Conservation (phyloP, 73 alveolate genomes). For the Effrenium voratum region DNA sequence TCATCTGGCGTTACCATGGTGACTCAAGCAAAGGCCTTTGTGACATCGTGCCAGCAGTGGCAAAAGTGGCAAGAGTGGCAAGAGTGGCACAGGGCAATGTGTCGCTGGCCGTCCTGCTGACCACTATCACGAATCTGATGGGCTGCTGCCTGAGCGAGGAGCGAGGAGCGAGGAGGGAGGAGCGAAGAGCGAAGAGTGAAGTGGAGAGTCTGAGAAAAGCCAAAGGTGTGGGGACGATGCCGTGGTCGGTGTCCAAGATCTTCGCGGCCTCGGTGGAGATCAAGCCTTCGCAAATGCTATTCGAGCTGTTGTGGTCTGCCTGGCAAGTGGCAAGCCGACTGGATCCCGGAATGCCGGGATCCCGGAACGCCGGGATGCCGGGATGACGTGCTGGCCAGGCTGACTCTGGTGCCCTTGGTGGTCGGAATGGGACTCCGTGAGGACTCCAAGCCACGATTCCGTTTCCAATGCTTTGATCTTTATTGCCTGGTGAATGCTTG, state of each 20-base stretch:
- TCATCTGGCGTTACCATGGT: slow-evolving; percentile 92
- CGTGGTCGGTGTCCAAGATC: slow-evolving; percentile 89
- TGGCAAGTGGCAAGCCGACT: too few relatives aligned
- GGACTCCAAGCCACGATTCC: too few relatives aligned
- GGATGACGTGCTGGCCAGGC: slow-evolving; percentile 35
- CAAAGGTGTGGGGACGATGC: slow-evolving; percentile 86
- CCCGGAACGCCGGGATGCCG: too few relatives aligned
- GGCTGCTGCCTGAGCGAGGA: too few relatives aligned
- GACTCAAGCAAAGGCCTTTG: slow-evolving; percentile 92
- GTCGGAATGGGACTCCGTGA: slow-evolving; percentile 83
- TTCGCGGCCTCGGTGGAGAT: slow-evolving; percentile 79
- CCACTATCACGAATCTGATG: slow-evolving; percentile 81
- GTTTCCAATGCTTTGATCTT: too few relatives aligned
- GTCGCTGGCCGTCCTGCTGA: slow-evolving; percentile 83
- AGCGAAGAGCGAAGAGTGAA: too few relatives aligned
- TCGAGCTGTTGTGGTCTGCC: slow-evolving; percentile 60
- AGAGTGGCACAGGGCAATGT: slow-evolving; percentile 44
- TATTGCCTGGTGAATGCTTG: too few relatives aligned
- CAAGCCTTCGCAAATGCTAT: slow-evolving; percentile 78
- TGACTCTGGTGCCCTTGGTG: slow-evolving; percentile 69
- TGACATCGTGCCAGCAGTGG: too few relatives aligned
- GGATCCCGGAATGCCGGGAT: too few relatives aligned
- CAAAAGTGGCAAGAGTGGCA: neutral
- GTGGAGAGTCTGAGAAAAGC: neutral
- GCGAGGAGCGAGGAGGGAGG: too few relatives aligned